Base-by-base conservation (phyloP, 148 eudicot genomes). In the Dianthus caryophyllus region DNA sequence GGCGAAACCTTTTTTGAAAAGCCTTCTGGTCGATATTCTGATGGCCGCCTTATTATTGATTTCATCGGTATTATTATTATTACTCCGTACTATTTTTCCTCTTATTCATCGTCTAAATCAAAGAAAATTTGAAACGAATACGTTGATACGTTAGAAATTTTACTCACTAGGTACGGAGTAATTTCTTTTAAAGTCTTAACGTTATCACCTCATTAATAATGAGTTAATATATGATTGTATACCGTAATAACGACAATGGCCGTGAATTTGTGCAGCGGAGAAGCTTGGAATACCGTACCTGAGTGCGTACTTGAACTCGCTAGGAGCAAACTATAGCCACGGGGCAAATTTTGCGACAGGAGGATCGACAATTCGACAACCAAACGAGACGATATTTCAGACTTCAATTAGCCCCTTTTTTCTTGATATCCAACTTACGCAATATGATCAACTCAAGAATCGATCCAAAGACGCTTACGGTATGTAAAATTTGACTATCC, bases 21-120 rank as follows among this genome's bases (percentile, higher is more conserved):
- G 43, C 91, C 94, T 18, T 79, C 89, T 5, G 90, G 97, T 2
- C 61, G 94, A 30, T 85, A 76, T 6, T 33, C 38, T 33, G 92
- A 87, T 67, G 96, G 96, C 54, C 88, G 90, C 24, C 83, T 87
- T 0, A 44, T 87, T 11, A 73, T 33, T 3, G 38, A 33, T 33
- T 33, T 33, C 38, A 33, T 33, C 7, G 38, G 38, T 33, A 33
- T 2, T 33, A 2, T 33, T 33, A 2, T 33, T 33, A 3, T 33
- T 33, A 2, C 3, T 3, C 3, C 38, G 38, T 2, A 7, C 7
- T 33, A 33, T 33, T 33, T n/a, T n/a, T n/a, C n/a, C n/a, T n/a
- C n/a, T n/a, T n/a, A n/a, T n/a, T n/a, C n/a, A n/a, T n/a, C n/a
- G n/a, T n/a, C n/a, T n/a, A n/a, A n/a, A n/a, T n/a, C n/a, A n/a